Evolutionary conservation across 1,139 yeast species (phyloP).

Genomic region (Pneumocystis sp.): DNA sequence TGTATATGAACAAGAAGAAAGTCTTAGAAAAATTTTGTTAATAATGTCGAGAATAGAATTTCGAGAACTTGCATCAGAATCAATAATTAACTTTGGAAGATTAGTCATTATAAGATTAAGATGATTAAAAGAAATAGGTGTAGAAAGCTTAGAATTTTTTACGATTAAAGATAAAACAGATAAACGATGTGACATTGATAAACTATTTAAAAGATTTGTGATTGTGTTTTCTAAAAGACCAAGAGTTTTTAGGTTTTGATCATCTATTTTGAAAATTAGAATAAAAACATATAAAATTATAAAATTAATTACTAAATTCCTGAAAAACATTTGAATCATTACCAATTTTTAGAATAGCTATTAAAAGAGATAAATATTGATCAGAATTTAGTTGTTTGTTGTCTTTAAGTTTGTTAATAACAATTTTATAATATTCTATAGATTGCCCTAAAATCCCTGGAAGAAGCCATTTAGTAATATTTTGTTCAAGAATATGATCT

Average conservation of each 20-base stretch:
- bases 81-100: slow-evolving; percentile 5
- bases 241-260: not conserved
- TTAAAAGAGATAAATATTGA: not conserved
- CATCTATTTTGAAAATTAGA: not conserved
- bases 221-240: slow-evolving; percentile 2
- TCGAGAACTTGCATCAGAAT: slow-evolving; percentile 6
- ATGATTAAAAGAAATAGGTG: not conserved
- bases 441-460: not conserved
- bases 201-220: slow-evolving; percentile 1
- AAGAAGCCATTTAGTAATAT: not conserved
- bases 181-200: slow-evolving; percentile 2
- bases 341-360: not conserved
- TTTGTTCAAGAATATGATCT: not conserved
- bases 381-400: not conserved
- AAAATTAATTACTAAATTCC: not conserved
- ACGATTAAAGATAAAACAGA: slow-evolving; percentile 4
- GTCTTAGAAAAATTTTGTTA: slow-evolving; percentile 5
- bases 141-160: slow-evolving; percentile 3
- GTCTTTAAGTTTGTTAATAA: not conserved
- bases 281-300: not conserved
- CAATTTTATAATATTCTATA: not conserved
- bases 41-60: slow-evolving; percentile 4
- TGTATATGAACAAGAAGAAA: slow-evolving; percentile 3
- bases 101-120: not conserved
- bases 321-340: not conserved